These are phyloP conservation scores for Coemansia sp. DNA, from an alignment of 192 early-diverging fungal species.

Conservation along the genomic window DNA sequence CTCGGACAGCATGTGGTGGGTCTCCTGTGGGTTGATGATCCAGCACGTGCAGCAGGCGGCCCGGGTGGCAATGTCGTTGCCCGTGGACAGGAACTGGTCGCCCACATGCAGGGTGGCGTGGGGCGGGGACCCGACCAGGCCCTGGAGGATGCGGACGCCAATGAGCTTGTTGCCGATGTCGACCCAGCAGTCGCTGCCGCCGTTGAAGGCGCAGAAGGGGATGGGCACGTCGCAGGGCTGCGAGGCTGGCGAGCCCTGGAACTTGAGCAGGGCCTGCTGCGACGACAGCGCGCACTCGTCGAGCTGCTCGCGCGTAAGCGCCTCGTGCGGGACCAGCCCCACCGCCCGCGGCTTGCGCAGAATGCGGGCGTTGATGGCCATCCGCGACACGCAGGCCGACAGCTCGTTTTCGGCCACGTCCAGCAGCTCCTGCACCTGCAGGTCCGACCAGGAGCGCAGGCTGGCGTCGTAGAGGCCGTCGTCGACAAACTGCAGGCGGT, in stretches of 20 bases:
- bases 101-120: slow-evolving; percentile 79
- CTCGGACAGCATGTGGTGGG: slow-evolving; percentile 68
- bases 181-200: slow-evolving; percentile 87
- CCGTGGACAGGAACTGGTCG: slow-evolving; percentile 90
- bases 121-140: slow-evolving; percentile 59
- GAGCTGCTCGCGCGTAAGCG: slow-evolving; percentile 75
- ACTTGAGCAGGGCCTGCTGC: slow-evolving; percentile 62
- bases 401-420: slow-evolving; percentile 75
- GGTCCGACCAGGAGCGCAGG: slow-evolving; percentile 55
- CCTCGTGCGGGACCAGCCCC: slow-evolving; percentile 60
- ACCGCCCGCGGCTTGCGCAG: slow-evolving; percentile 79
- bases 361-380: slow-evolving; percentile 66
- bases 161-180: slow-evolving; percentile 95
- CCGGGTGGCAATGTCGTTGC: slow-evolving; percentile 86
- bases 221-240: slow-evolving; percentile 57
- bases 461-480: slow-evolving; percentile 35
- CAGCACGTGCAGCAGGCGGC: slow-evolving; percentile 82
- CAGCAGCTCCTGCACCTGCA: slow-evolving; percentile 60
- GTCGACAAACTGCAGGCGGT: slow-evolving; percentile 65
- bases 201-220: slow-evolving; percentile 93
- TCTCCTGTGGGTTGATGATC: slow-evolving; percentile 87
- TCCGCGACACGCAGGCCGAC: slow-evolving; percentile 57
- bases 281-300: slow-evolving; percentile 83
- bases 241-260: slow-evolving; percentile 56
- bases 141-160: slow-evolving; percentile 78